Base-by-base conservation (phyloP, 2,329 filamentous ascomycete species). In the Fusarium lateritium region DNA sequence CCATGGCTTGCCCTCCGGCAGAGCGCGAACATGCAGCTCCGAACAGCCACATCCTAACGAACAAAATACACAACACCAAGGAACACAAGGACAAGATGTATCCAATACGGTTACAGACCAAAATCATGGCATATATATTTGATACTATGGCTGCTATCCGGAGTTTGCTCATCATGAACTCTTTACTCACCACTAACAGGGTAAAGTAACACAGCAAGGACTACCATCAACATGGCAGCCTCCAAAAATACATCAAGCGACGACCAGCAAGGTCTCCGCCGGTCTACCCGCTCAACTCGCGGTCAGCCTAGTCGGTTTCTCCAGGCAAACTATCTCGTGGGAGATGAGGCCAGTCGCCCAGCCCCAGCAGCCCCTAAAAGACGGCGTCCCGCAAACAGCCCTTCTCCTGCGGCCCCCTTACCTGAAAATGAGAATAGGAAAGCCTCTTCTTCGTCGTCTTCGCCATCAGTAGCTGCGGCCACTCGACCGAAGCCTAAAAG, bases 211-310 rank as follows among this genome's bases (percentile, higher is more conserved):
- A 13, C 54, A 43, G 17, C 7, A 38, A 45, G 33, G 17, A 22
- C 21, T 21, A 46, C 24, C 33, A 6, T n/a, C 31, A 49, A 65
- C 8, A 65, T 65, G 54, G 2, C 14, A 21, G 28, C 47, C 21
- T 19, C 40, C 14, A 21, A 38, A 9, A 26, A 36, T 4, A 21
- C 34, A 14, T 34, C 26, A 10, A 56, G 42, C 22, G 42, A 36
- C 11, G 28, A 46, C 10, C 51, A 43, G 34, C 22, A 56, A 14
- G 17, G 28, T n/a, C 34, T 42, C 26, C 64, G 43, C 14, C 34
- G 64, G 19, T 63, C 62, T 3, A 50, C 28, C 7, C 51, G 62
- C 28, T 40, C 42, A 33, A 63, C 21, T 22, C 22, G 64, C 15
- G 62, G 63, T 11, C 47, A 50, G 21, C 28, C 14, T 13, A 19